These are phyloP conservation scores for Venturia effusa DNA, from an alignment of 2,329 filamentous ascomycete genomes.

Conservation along the genomic window DNA sequence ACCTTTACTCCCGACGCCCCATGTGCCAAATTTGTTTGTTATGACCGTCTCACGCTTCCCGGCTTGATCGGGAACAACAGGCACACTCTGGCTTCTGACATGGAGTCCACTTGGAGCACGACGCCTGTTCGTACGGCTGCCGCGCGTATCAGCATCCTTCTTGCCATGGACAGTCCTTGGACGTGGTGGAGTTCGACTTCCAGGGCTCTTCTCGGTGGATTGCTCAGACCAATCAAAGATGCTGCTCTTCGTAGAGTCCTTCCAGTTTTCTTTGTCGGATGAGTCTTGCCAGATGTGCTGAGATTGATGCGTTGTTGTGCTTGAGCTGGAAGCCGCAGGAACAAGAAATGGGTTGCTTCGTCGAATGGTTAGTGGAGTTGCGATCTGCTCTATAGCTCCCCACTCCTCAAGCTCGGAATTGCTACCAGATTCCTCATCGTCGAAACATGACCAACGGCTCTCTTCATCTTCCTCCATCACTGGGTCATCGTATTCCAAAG, in stretches of 20 bases:
- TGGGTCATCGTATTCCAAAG: constrained; percentile 29
- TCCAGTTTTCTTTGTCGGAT: neutral
- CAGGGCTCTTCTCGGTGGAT: constrained; percentile 50
- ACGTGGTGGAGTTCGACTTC: constrained; percentile 47
- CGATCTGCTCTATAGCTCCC: constrained; percentile 19
- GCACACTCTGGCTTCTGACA: constrained; percentile 71
- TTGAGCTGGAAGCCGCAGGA: constrained; percentile 22
- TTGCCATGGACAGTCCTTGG: constrained; percentile 70
- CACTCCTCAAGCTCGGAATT: constrained; percentile 20
- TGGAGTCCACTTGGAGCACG: constrained; percentile 60
- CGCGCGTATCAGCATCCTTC: constrained; percentile 58
- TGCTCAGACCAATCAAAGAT: constrained; percentile 73
- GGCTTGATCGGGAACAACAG: constrained; percentile 51
- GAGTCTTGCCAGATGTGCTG: neutral
- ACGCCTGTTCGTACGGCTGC: constrained; percentile 56
- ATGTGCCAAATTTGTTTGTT: constrained; percentile 67
- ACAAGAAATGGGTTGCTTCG: constrained; percentile 23
- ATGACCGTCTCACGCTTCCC: constrained; percentile 43
- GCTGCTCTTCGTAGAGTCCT: constrained; percentile 41
- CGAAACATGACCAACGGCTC: constrained; percentile 25
- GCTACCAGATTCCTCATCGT: constrained; percentile 22
- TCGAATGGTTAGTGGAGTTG: constrained; percentile 22
- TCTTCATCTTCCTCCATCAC: constrained; percentile 28
- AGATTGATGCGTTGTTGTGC: constrained; percentile 15
- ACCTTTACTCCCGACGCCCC: constrained; percentile 68